Conservation (phyloP, 2,329 filamentous ascomycete genomes). For the Dendryphion nanum region DNA sequence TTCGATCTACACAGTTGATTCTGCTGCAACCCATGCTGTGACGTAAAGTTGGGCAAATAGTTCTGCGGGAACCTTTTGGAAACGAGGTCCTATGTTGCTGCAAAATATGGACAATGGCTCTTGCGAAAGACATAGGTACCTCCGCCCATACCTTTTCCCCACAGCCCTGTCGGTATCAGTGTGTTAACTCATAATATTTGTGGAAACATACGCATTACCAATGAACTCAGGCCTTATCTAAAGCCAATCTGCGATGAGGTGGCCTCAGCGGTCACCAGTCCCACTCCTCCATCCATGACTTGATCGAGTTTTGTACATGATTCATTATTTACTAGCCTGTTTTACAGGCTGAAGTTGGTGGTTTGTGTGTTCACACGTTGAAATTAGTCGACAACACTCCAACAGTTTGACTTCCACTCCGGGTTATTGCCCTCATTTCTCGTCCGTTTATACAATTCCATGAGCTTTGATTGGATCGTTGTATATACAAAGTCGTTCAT, state of each 20-base stretch:
- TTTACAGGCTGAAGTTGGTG: neutral
- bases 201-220: conserved; percentile 5
- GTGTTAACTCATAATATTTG: neutral
- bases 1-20: too few species aligned
- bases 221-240: conserved; percentile 1
- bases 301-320: neutral
- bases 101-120: neutral
- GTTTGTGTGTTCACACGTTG: neutral
- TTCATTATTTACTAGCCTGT: neutral
- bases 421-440: neutral
- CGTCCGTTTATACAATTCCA: neutral
- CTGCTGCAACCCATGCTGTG: too few species aligned
- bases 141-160: conserved; percentile 3
- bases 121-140: neutral
- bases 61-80: too few species aligned
- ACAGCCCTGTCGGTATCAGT: conserved; percentile 2
- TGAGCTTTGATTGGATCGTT: neutral
- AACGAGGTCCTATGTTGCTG: too few species aligned
- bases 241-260: neutral
- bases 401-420: neutral
- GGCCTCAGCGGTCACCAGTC: conserved; percentile 6
- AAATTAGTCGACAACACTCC: neutral
- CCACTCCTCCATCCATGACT: conserved; percentile 4
- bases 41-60: too few species aligned
- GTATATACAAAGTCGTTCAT: too few species aligned